Percentiles rank a stretch among this genome's conserved stretches.
Conservation (phyloP, 2,329 filamentous ascomycete species). For the Esteya vermicola region DNA sequence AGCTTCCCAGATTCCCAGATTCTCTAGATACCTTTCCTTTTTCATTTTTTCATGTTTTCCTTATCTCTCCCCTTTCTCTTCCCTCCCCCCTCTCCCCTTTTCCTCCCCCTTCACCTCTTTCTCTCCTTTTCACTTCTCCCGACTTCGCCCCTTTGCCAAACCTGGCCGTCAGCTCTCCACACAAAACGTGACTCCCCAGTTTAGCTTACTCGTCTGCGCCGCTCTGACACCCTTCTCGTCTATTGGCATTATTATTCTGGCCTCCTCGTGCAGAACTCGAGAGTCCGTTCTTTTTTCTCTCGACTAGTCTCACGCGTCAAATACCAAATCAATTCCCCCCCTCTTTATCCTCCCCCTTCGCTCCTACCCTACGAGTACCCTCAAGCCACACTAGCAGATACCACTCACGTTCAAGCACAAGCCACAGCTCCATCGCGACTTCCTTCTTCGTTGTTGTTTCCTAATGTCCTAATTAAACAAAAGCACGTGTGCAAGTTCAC, state of each 20-base stretch:
- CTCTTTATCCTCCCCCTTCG: neutral
- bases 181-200: too few relatives aligned
- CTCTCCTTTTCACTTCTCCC: neutral
- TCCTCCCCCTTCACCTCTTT: neutral
- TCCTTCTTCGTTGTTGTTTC: neutral
- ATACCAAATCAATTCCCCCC: neutral
- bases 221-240: neutral
- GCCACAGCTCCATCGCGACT: neutral
- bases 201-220: neutral
- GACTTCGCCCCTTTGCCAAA: neutral
- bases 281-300: too few relatives aligned
- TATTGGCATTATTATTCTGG: neutral
- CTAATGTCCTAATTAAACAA: neutral
- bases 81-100: neutral
- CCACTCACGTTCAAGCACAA: neutral
- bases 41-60: neutral
- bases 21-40: too few relatives aligned
- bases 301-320: neutral
- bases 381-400: slow-evolving; percentile 3
- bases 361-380: too few relatives aligned
- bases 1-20: too few relatives aligned
- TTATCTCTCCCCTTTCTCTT: neutral
- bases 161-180: neutral
- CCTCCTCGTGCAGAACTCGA: neutral
- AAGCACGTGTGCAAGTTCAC: neutral